These are phyloP conservation scores for Trichocladium uniseriatum DNA, from an alignment of 495 filamentous ascomycete genomes.

Conservation along the genomic window DNA sequence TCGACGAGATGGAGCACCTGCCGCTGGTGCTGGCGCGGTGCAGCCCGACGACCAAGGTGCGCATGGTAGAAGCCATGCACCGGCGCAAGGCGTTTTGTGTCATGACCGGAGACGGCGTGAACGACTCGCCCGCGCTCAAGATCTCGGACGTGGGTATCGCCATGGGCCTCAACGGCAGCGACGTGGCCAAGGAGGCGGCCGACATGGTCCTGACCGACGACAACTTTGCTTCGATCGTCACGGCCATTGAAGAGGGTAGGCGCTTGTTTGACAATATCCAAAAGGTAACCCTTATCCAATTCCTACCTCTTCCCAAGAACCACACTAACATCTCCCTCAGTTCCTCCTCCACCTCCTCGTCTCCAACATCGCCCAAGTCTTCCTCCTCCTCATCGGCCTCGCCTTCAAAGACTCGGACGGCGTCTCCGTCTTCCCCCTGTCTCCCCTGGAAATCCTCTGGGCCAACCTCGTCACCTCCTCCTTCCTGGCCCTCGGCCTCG, in stretches of 20 bases:
- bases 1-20: constrained; percentile 46
- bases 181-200: constrained; percentile 79
- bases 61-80: constrained; percentile 60
- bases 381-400: constrained; percentile 60
- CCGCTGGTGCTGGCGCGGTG: constrained; percentile 58
- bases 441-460: constrained; percentile 68
- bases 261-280: constrained; percentile 73
- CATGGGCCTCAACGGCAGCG: constrained; percentile 75
- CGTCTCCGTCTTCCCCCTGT: constrained; percentile 66
- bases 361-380: constrained; percentile 66
- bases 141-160: constrained; percentile 76
- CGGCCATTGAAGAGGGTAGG: constrained; percentile 61
- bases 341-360: constrained; percentile 68
- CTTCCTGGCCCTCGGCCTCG: constrained; percentile 66
- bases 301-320: constrained; percentile 84
- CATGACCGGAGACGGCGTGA: constrained; percentile 75
- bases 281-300: constrained; percentile 40
- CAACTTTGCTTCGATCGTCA: constrained; percentile 73
- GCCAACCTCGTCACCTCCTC: constrained; percentile 69
- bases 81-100: constrained; percentile 51
- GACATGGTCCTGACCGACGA: constrained; percentile 85
- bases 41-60: constrained; percentile 54
- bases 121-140: constrained; percentile 73
- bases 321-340: constrained; percentile 59
- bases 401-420: constrained; percentile 56